These are phyloP conservation scores for Arabis hirsuta DNA, from an alignment of 345 rosid species.

Conservation along the genomic window DNA sequence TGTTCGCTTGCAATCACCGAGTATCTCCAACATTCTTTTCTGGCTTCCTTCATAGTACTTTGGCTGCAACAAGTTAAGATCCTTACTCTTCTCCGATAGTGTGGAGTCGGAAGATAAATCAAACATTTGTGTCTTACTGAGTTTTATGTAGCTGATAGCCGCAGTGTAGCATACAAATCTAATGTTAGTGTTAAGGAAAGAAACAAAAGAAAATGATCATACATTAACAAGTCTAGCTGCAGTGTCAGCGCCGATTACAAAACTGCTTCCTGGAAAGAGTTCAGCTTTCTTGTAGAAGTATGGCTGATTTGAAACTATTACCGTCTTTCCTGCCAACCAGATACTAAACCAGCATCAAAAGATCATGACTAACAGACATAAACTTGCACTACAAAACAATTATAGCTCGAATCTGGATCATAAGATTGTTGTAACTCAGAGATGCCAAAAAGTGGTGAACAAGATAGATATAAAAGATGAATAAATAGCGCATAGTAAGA, in stretches of 20 bases:
- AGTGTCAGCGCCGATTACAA: slow-evolving; percentile 94
- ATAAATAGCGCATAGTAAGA: background rate
- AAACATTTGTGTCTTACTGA: slow-evolving; percentile 14
- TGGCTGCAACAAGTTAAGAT: slow-evolving; percentile 55
- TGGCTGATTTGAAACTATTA: slow-evolving; percentile 94
- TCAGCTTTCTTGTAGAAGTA: slow-evolving; percentile 93
- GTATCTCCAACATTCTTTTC: slow-evolving; percentile 71
- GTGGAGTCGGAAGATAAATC: background rate
- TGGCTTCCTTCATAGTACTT: slow-evolving; percentile 78
- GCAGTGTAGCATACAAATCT: slow-evolving; percentile 18
- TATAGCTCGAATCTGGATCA: slow-evolving; percentile 25
- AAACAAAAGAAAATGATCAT: slow-evolving; percentile 33
- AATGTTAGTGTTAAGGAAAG: background rate
- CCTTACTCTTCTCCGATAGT: background rate
- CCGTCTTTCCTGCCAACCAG: slow-evolving; percentile 70
- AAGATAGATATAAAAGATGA: background rate
- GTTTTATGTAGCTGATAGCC: background rate
- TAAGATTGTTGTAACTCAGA: slow-evolving; percentile 16
- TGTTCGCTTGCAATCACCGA: slow-evolving; percentile 66
- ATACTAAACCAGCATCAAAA: slow-evolving; percentile 30
- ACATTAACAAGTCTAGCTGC: slow-evolving; percentile 86
- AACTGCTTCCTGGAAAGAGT: slow-evolving; percentile 91
- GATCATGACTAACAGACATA: background rate
- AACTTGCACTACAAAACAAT: slow-evolving; percentile 21
- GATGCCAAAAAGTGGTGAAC: slow-evolving; percentile 11